Percentiles rank a stretch among this genome's conserved stretches.
Conservation (phyloP, 805 yeast genomes). For the Yamadazyma phyllophila region DNA sequence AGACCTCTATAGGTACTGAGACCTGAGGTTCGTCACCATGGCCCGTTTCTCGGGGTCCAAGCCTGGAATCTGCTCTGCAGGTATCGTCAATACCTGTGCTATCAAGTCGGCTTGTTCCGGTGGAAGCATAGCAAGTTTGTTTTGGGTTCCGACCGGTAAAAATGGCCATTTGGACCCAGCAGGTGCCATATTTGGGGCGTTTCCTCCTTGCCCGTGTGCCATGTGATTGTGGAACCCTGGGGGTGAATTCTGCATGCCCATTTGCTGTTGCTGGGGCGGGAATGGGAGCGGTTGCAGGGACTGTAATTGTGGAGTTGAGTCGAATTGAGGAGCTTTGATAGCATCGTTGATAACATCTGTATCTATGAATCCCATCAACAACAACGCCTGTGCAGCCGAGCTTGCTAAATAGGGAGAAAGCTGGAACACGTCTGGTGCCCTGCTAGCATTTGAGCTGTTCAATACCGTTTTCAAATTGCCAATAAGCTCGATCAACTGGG, state of each 20-base stretch:
- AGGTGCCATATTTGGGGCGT: constrained; percentile 3
- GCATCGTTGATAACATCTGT: constrained; percentile 64
- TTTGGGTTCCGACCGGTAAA: constrained; percentile 47
- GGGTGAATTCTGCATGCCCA: neutral
- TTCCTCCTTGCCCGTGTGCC: too few species aligned
- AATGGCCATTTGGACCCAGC: constrained; percentile 44
- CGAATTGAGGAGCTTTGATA: constrained; percentile 22
- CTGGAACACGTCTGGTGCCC: constrained; percentile 54
- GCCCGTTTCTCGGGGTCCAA: constrained; percentile 51
- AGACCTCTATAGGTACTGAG: constrained; percentile 46
- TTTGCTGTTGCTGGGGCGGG: constrained; percentile 2
- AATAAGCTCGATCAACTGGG: constrained; percentile 64
- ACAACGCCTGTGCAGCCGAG: constrained; percentile 69
- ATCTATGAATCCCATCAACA: constrained; percentile 76
- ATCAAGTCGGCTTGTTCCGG: constrained; percentile 57
- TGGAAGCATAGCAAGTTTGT: constrained; percentile 50
- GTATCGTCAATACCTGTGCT: constrained; percentile 51
- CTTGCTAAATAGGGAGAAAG: constrained; percentile 58
- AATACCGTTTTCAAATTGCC: constrained; percentile 62
- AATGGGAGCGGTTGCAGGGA: constrained; percentile 9
- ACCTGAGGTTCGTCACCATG: constrained; percentile 54
- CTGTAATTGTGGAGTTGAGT: constrained; percentile 20
- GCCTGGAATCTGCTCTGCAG: constrained; percentile 47
- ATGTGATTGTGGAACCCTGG: neutral
- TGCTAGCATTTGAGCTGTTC: constrained; percentile 45